These are phyloP conservation scores for Cenchrus fungigraminus DNA, from an alignment of 176 grass and related monocot genomes.

Conservation along the genomic window DNA sequence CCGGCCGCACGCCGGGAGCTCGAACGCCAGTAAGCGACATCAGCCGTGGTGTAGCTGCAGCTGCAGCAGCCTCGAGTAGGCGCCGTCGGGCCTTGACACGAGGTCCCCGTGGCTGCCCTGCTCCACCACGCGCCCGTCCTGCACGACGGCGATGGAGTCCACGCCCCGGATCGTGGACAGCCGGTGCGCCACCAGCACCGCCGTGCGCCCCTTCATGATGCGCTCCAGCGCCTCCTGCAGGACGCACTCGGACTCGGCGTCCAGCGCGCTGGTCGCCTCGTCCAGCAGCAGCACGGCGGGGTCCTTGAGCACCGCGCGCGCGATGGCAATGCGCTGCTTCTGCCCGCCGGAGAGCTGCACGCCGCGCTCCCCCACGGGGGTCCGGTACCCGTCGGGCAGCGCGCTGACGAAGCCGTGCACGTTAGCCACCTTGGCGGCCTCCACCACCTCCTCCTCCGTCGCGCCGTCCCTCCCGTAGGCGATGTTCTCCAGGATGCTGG, in stretches of 20 bases:
- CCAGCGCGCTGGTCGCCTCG: constrained; percentile 82
- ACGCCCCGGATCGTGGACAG: constrained; percentile 73
- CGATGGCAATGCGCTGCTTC: constrained; percentile 92
- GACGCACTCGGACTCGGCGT: constrained; percentile 83
- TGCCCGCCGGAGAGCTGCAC: constrained; percentile 82
- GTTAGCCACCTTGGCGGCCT: constrained; percentile 77
- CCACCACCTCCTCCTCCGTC: constrained; percentile 68
- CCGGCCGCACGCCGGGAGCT: not conserved
- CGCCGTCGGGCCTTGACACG: constrained; percentile 59
- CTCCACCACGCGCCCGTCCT: constrained; percentile 72
- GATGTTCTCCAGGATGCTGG: constrained; percentile 88
- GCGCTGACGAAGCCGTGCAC: constrained; percentile 80
- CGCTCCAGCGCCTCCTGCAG: constrained; percentile 89
- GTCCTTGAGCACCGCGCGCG: constrained; percentile 85
- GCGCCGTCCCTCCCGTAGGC: constrained; percentile 72
- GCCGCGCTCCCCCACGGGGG: constrained; percentile 77
- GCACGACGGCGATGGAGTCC: constrained; percentile 68
- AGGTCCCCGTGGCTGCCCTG: constrained; percentile 83
- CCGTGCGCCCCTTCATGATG: constrained; percentile 86
- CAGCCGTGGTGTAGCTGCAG: constrained; percentile 74
- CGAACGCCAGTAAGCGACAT: not conserved
- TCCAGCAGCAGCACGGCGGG: constrained; percentile 79
- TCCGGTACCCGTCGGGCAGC: constrained; percentile 78
- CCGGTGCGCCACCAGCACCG: constrained; percentile 78
- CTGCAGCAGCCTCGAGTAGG: constrained; percentile 74